Evolutionary conservation across 176 grass and related monocot species (phyloP), one percentile per base, ranked within the genome.

Genomic region (Eragrostis nindensis): DNA sequence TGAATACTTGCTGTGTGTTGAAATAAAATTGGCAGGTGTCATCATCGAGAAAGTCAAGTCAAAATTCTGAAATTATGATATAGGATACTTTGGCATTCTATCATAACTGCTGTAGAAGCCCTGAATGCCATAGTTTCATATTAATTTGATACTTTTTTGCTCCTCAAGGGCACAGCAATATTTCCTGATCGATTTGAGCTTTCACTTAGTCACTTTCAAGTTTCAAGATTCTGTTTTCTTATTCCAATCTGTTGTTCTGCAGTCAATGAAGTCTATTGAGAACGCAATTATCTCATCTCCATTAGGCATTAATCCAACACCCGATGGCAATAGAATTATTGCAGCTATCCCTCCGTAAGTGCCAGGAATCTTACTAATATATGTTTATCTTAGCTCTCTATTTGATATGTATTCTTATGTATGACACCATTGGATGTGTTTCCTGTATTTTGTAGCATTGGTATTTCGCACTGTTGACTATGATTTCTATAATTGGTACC

Each of bases 221-320:
- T 48, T 86, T 67, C 25, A 63, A 55, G 38, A 12, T 87, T 46
- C 30, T 30, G 54, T 54, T 21, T 21, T 38, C 30, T 71, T 40
- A 82, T 84, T 84, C 4, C 76, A 25, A 57, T 63, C 5, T 69
- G 74, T 66, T 78, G 32, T 40, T 84, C 26, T 60, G 52, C 85
- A 98, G 96, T 80, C 88, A 70, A 59, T 98, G 74, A 98, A 98
- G 79, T 83, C 90, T 63, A 83, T 98, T 40, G 96, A 98, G 90
- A 73, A 85, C 45, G 96, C 90, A 18, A 93, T 98, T 38, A 66
- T 84, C 36, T 85, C 96, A 40, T 98, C 96, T 81, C 96, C 96
- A 12, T 77, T 98, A 79, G 86, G 96, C 65, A 91, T 99, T 65
- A 99, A 99, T 90, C 96, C 96, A 30, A 86, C 59, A 43, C 75